Evolutionary conservation across 129 eudicot genomes (phyloP), one percentile per base, ranked within the genome.

Genomic region (Scalesia atractyloides): DNA sequence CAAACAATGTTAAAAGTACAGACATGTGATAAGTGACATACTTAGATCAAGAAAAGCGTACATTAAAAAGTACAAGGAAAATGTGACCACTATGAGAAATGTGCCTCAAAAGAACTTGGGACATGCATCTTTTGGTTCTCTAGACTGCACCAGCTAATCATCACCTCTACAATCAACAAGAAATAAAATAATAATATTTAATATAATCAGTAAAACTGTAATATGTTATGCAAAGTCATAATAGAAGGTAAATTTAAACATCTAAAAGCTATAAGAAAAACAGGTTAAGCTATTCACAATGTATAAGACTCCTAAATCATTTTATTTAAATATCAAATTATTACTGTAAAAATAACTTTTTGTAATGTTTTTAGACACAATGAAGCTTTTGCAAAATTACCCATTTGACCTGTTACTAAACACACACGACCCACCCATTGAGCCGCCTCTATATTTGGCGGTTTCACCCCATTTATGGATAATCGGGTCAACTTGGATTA

Each of bases 151-250:
- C 64, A 24, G 47, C 65, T 75, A 19, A 53, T 75, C 66, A 66
- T 22, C 57, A 64, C 54, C 72, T 51, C 73, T 75, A 70, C 73
- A 74, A 52, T 52, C 34, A 52, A 74, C 14, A 65, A 74, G 14
- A 74, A 33, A 74, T 22, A 16, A 9, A 2, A 9, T 24, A 52
- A n/a, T 18, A 9, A 51, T 8, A 20, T 64, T 15, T 53, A 43
- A 70, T 53, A 62, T n/a, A 62, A 62, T 33, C 44, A 13, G 2
- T 8, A 59, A 2, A 11, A 12, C 3, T 59, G 5, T 2, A 59
- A 59, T 9, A 59, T 59, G 30, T 59, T 12, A 59, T 59, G 41
- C 34, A 67, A 46, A 60, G 22, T 48, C 37, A 34, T 68, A 53
- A 44, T 15, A 43, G 47, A 26, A 20, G 3, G 7, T 6, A 17